These are phyloP conservation scores for Fusarium falciforme DNA, from an alignment of 2,329 filamentous ascomycete species.

Conservation along the genomic window DNA sequence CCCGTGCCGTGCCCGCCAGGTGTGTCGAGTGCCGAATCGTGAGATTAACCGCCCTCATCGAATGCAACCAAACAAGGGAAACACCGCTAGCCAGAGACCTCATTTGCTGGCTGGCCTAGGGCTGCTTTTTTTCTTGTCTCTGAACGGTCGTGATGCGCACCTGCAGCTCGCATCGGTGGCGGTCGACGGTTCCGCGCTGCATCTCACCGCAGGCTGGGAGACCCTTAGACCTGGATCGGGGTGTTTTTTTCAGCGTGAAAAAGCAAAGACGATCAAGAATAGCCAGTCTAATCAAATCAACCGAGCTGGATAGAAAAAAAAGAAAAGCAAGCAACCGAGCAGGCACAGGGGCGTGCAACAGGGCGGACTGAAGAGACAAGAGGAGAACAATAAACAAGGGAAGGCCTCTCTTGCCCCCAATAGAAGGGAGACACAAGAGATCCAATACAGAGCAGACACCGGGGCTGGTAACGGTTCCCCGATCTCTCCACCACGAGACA, in stretches of 20 bases:
- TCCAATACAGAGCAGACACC: neutral
- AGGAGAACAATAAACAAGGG: neutral
- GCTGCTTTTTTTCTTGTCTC: neutral
- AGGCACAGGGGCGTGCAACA: neutral
- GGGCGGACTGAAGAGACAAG: neutral
- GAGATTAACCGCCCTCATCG: slow-evolving; percentile 13
- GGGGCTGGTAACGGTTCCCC: slow-evolving; percentile 29
- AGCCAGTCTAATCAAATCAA: slow-evolving; percentile 9
- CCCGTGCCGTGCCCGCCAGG: slow-evolving; percentile 20
- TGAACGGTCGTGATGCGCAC: slow-evolving; percentile 4
- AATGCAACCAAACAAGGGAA: neutral
- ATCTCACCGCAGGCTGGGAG: slow-evolving; percentile 3
- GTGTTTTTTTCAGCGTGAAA: neutral
- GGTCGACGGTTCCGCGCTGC: slow-evolving; percentile 12
- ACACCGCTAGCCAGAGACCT: slow-evolving; percentile 2
- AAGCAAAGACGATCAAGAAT: neutral
- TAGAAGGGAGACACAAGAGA: neutral
- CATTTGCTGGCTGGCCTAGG: neutral
- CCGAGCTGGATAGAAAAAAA: neutral
- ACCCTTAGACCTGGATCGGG: neutral
- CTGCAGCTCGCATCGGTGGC: slow-evolving; percentile 13
- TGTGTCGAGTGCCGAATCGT: slow-evolving; percentile 25
- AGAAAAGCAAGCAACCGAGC: neutral
- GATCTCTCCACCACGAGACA: slow-evolving; percentile 29
- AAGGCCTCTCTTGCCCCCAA: neutral